Conservation (phyloP, 495 filamentous ascomycete species). For the Penicillium manginii region DNA sequence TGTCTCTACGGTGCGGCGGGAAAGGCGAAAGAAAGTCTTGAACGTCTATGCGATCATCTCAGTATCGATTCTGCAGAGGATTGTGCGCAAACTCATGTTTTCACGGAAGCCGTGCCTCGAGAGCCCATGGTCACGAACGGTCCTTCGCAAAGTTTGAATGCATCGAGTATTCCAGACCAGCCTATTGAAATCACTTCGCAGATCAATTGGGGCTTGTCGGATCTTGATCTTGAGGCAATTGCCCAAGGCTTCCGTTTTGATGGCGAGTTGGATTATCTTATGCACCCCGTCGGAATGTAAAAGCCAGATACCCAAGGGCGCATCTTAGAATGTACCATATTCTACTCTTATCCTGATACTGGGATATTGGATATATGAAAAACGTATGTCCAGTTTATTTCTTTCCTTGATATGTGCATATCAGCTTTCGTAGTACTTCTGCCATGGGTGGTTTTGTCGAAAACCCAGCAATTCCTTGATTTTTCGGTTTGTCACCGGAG, state of each 20-base stretch:
- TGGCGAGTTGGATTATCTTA: constrained; percentile 27
- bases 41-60: constrained; percentile 25
- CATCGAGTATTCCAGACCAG: constrained; percentile 6
- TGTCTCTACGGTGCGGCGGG: constrained; percentile 28
- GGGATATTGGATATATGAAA: too few relatives aligned
- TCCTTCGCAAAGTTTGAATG: not conserved
- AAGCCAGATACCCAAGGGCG: not conserved
- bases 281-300: constrained; percentile 23
- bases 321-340: too few relatives aligned
- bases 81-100: not conserved
- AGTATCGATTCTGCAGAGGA: constrained; percentile 14
- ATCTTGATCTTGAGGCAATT: constrained; percentile 34
- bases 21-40: constrained; percentile 28
- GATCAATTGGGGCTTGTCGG: constrained; percentile 29
- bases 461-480: constrained; percentile 61
- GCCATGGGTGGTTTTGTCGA: constrained; percentile 59
- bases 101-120: not conserved
- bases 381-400: not conserved
- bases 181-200: constrained; percentile 13
- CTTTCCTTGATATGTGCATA: not conserved
- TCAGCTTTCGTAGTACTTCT: constrained; percentile 31
- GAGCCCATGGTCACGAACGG: constrained; percentile 2
- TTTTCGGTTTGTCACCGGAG: constrained; percentile 62
- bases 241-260: constrained; percentile 32
- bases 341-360: too few relatives aligned